These are phyloP conservation scores for Paracoccidioides lutzii DNA, from an alignment of 2,329 filamentous ascomycete species.

Conservation along the genomic window DNA sequence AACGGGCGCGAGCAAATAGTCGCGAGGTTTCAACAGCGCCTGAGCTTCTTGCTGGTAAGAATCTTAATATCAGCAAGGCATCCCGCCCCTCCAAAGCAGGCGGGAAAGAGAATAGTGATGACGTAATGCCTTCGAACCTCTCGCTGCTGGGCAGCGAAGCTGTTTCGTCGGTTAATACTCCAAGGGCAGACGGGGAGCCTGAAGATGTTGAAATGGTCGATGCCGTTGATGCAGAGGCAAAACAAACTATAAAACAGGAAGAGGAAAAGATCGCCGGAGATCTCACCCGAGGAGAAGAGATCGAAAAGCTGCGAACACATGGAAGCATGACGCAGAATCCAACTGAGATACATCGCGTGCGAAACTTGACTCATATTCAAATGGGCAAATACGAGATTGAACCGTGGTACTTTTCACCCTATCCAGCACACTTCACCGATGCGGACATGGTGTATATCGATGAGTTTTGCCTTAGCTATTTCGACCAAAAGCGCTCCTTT, in stretches of 20 bases:
- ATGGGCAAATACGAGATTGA: conserved; percentile 88
- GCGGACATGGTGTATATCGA: conserved; percentile 90
- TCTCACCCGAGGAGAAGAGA: conserved; percentile 68
- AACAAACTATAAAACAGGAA: conserved; percentile 21
- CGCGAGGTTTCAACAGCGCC: conserved; percentile 46
- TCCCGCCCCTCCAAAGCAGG: conserved; percentile 43
- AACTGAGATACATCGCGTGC: conserved; percentile 86
- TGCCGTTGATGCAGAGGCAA: conserved; percentile 19
- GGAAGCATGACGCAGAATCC: conserved; percentile 99
- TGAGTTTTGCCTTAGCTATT: conserved; percentile 93
- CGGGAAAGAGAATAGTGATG: conserved; percentile 48
- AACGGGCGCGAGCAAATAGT: conserved; percentile 36
- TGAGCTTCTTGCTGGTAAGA: conserved; percentile 38
- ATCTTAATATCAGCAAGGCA: conserved; percentile 33
- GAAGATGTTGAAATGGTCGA: conserved; percentile 35
- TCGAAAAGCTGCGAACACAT: conserved; percentile 85
- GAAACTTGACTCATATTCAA: conserved; percentile 86
- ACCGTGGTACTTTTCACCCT: conserved; percentile 98
- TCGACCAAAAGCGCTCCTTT: conserved; percentile 70
- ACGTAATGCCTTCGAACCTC: conserved; percentile 22
- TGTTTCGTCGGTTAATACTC: conserved; percentile 28
- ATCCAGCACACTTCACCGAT: conserved; percentile 77
- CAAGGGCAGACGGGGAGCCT: conserved; percentile 21
- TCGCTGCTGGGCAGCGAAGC: conserved; percentile 23
- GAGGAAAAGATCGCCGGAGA: conserved; percentile 25